Percentiles rank a stretch among this genome's conserved stretches.
phyloP scores from a whole-genome alignment of 805 yeast genomes.

The Wickerhamomyces chaumierensis region DNA sequence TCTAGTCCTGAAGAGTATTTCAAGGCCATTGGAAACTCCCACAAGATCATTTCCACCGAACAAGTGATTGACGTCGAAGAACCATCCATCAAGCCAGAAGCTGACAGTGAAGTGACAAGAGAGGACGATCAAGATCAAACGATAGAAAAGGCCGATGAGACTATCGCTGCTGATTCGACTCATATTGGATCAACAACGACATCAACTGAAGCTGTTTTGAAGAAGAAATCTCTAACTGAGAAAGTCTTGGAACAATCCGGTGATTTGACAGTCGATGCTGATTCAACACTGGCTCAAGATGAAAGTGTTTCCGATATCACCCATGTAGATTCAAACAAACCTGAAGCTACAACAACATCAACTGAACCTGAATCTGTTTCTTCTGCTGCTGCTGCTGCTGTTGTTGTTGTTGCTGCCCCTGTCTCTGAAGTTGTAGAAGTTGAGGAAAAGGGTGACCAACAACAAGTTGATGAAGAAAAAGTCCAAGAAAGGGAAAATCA shows the following conservation, averaged over 20 bases:
- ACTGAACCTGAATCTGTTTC: too few relatives aligned
- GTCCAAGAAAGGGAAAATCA: too few relatives aligned
- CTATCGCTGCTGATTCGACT: constrained; percentile 6
- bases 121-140: constrained; percentile 14
- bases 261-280: constrained; percentile 31
- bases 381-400: too few relatives aligned
- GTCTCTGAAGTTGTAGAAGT: too few relatives aligned
- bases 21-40: constrained; percentile 5
- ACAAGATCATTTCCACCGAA: background rate
- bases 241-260: constrained; percentile 13
- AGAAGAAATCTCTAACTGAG: constrained; percentile 13
- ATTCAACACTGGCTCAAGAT: constrained; percentile 38
- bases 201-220: background rate
- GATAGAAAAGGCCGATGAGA: constrained; percentile 14
- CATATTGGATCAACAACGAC: background rate
- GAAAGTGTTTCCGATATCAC: constrained; percentile 22
- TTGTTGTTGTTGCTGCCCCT: too few relatives aligned
- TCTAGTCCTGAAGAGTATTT: constrained; percentile 6
- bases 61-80: too few relatives aligned
- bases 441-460: too few relatives aligned
- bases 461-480: too few relatives aligned
- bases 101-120: constrained; percentile 7
- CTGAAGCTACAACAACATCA: too few relatives aligned
- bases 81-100: background rate
- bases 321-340: too few relatives aligned